These are phyloP conservation scores for Ustilago nuda DNA, from an alignment of 1,284 basidiomycete species.

Conservation along the genomic window DNA sequence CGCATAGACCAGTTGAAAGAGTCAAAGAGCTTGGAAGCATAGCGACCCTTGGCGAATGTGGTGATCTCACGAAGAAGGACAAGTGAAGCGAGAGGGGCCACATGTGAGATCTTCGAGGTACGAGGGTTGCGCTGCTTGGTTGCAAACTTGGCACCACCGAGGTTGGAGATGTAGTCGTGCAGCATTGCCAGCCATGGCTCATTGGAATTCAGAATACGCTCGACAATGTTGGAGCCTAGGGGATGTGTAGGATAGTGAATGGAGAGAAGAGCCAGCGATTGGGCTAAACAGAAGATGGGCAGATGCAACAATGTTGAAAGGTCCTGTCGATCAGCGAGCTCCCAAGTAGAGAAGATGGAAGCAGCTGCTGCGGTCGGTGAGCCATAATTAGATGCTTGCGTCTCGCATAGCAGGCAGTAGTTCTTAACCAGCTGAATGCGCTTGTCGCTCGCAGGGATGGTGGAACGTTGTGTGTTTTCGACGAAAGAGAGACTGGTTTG, in stretches of 20 bases:
- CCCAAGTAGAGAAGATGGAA: slow-evolving; percentile 45
- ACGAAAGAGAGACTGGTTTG: slow-evolving; percentile 43
- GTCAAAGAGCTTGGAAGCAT: slow-evolving; percentile 55
- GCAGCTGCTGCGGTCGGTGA: slow-evolving; percentile 30
- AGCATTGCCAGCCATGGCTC: slow-evolving; percentile 53
- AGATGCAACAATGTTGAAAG: slow-evolving; percentile 50
- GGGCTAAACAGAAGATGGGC: slow-evolving; percentile 59
- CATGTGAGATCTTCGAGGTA: slow-evolving; percentile 36
- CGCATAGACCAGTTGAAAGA: slow-evolving; percentile 61
- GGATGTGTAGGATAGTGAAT: slow-evolving; percentile 62
- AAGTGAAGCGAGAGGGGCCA: slow-evolving; percentile 49
- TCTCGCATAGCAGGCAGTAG: slow-evolving; percentile 48
- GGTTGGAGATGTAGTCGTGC: slow-evolving; percentile 52
- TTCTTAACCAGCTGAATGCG: slow-evolving; percentile 45
- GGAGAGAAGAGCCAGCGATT: slow-evolving; percentile 58
- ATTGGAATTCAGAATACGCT: slow-evolving; percentile 44
- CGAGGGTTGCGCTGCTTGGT: slow-evolving; percentile 31
- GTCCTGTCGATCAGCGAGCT: slow-evolving; percentile 46
- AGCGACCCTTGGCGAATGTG: slow-evolving; percentile 55
- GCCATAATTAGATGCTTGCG: slow-evolving; percentile 32
- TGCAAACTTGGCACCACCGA: slow-evolving; percentile 29
- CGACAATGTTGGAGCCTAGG: slow-evolving; percentile 55
- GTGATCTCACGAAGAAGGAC: slow-evolving; percentile 54
- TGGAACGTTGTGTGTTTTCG: slow-evolving; percentile 39
- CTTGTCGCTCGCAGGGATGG: slow-evolving; percentile 41